A percentile compares a stretch with the other conserved stretches of the same genome.
Evolutionary conservation across 257 asterid species (phyloP).

Genomic region (Solanum etuberosum): DNA sequence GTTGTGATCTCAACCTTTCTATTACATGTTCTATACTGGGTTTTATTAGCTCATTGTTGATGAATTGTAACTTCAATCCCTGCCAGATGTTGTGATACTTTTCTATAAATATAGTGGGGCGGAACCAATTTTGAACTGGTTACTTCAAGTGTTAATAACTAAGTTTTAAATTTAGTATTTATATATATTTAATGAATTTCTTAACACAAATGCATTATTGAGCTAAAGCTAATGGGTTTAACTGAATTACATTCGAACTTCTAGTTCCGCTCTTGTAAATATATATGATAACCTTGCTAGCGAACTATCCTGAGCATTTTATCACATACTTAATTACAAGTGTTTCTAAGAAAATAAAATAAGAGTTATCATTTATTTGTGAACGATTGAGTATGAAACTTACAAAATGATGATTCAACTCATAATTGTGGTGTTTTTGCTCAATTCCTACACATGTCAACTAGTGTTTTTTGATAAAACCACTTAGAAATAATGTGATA

Average conservation of each 20-base stretch:
- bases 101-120: neutral
- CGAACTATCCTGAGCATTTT: no score
- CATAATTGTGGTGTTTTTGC: no score
- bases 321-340: neutral
- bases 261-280: accelerated
- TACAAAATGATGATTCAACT: no score
- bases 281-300: no score
- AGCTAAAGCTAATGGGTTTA: neutral
- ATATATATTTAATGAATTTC: no score
- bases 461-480: no score
- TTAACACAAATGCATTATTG: neutral
- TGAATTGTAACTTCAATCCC: neutral
- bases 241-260: neutral
- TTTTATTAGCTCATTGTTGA: neutral
- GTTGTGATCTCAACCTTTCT: neutral
- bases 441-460: no score
- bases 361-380: neutral
- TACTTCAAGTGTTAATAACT: neutral
- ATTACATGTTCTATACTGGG: neutral
- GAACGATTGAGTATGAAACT: neutral
- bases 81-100: neutral
- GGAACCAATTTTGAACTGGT: neutral
- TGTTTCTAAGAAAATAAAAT: no score
- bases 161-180: neutral
- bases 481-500: no score